These are phyloP conservation scores for Alternaria ventricosa DNA, from an alignment of 2,329 filamentous ascomycete species.

Conservation along the genomic window DNA sequence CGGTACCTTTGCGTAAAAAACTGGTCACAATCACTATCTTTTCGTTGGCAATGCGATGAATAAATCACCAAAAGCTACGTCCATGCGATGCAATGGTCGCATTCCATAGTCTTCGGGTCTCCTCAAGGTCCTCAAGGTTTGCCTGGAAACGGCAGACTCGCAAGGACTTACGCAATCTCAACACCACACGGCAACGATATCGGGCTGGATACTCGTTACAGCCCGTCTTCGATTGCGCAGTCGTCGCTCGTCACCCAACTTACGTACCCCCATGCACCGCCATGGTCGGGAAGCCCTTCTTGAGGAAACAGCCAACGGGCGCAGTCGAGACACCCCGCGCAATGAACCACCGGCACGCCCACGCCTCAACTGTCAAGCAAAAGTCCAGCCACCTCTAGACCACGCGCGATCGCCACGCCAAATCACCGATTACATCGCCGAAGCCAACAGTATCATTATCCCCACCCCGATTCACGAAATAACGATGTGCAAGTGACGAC, in stretches of 20 bases:
- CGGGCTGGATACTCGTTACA: not conserved
- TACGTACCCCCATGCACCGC: not conserved
- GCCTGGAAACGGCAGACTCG: not conserved
- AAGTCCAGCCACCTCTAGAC: conserved; percentile 1
- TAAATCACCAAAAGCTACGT: not conserved
- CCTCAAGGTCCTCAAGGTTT: not conserved
- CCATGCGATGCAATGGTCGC: not conserved
- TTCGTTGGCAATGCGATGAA: not conserved
- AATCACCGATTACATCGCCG: not conserved
- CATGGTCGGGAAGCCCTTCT: not conserved
- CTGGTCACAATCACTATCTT: not conserved
- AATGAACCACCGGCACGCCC: not conserved
- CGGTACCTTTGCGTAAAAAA: not conserved
- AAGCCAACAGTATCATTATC: not conserved
- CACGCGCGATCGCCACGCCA: not conserved
- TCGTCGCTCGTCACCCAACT: not conserved
- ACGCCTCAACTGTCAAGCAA: not conserved
- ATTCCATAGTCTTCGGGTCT: not conserved
- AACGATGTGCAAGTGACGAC: not conserved
- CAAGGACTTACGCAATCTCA: not conserved
- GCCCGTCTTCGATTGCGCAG: not conserved
- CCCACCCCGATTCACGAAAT: not conserved
- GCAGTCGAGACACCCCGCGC: not conserved
- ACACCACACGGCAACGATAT: not conserved
- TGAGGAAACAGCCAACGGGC: not conserved